Evolutionary conservation across 345 rosid species (phyloP).

Genomic region (Pistacia vera): DNA sequence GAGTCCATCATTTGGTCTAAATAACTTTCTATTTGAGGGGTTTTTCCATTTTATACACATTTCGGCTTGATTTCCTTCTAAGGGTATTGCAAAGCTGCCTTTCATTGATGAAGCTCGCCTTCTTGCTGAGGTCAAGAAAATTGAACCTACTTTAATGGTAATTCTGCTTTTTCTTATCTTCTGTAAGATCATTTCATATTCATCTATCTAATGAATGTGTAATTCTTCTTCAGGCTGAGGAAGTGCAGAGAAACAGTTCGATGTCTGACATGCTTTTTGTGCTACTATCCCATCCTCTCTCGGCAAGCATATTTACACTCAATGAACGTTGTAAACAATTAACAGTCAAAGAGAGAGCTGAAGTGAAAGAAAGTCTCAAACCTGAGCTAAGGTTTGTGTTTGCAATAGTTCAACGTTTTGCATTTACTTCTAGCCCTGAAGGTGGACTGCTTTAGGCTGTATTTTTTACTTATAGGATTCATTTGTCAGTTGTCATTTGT

Average conservation of each 20-base stretch:
- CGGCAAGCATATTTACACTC: slow-evolving; percentile 71
- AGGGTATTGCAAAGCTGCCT: slow-evolving; percentile 91
- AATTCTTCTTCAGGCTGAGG: slow-evolving; percentile 61
- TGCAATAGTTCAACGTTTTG: background rate
- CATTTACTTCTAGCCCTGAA: background rate
- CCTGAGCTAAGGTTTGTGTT: slow-evolving; percentile 77
- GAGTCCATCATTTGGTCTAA: slow-evolving; percentile 10
- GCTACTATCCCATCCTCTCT: slow-evolving; percentile 67
- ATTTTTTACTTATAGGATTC: background rate
- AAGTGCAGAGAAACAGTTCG: slow-evolving; percentile 77
- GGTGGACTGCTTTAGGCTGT: background rate
- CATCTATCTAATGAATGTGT: background rate
- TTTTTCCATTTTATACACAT: background rate
- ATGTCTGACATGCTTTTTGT: slow-evolving; percentile 84
- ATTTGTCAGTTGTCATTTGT: too few relatives aligned
- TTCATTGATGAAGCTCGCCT: slow-evolving; percentile 90
- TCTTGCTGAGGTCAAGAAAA: slow-evolving; percentile 61
- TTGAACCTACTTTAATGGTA: slow-evolving; percentile 76
- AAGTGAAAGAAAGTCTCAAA: slow-evolving; percentile 52
- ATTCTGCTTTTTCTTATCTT: slow-evolving; percentile 13
- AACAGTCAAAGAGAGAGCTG: slow-evolving; percentile 42
- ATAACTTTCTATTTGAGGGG: background rate
- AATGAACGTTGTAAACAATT: slow-evolving; percentile 57
- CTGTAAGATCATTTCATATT: background rate
- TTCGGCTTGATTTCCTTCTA: slow-evolving; percentile 15